Base-by-base conservation (phyloP, 108 stramenopile genomes). In the Cyclotella cryptica region DNA sequence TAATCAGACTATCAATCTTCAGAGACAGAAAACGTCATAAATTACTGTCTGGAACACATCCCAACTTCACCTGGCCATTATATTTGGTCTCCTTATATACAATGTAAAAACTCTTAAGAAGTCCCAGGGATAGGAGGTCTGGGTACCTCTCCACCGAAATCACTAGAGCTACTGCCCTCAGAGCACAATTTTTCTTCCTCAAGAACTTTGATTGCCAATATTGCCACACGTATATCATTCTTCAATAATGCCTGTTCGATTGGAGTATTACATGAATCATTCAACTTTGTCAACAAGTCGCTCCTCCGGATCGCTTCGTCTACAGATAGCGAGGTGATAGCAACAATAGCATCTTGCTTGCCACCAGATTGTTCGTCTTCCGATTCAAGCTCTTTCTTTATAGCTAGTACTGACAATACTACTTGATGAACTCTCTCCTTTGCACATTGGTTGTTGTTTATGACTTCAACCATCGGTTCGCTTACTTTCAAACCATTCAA, bases 181-280 rank as follows among this genome's bases (percentile, higher is more conserved):
- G 18, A 44, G 69, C 83, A 84, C 17, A 54, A 5, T 54, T 65
- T 68, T 35, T 87, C 78, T 66, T 93, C 92, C 45, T 88, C 72
- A 28, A 90, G 26, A 0, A 93, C 92, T 24, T 64, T 61, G 24
- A 88, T 81, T 18, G 90, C 92, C 51, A 90, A 70, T 66, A 86
- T 75, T 12, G 85, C 85, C 46, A 93, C 86, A 17, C 90, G 67
- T 60, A 95, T 61, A 67, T 85, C 84, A 81, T 93, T 92, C 18
- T 60, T 65, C 40, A 90, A 76, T 27, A 95, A 77, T 12, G 90
- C 94, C 67, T 69, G 80, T 22, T 89, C 91, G 72, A 93, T 72
- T 28, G 85, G 80, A 60, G 70, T 76, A 42, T 43, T 59, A 66
- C 35, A 41, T 61, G 26, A 45, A 70, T 76, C 45, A 60, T 74